Evolutionary conservation across 2,329 filamentous ascomycete species (phyloP).

Genomic region (Penicillium sp.): DNA sequence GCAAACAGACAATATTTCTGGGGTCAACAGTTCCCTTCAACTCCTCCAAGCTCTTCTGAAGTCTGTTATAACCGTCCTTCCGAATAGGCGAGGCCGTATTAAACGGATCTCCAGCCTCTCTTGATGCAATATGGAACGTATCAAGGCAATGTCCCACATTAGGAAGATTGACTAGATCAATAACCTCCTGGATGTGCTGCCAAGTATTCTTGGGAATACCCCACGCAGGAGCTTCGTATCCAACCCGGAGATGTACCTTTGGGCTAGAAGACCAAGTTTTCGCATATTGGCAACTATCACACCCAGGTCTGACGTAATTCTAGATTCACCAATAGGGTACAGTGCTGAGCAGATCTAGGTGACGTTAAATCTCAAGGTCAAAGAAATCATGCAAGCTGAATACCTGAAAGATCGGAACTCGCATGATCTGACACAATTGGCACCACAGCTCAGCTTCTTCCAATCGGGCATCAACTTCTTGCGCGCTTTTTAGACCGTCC

Average conservation of each 20-base stretch:
- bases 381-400: not conserved
- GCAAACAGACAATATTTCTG: constrained; percentile 15
- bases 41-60: constrained; percentile 15
- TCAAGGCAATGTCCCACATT: constrained; percentile 76
- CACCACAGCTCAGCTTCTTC: constrained; percentile 17
- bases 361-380: not conserved
- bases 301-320: constrained; percentile 3
- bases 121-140: constrained; percentile 65
- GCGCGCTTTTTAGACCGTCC: constrained; percentile 6
- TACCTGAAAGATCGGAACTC: constrained; percentile 15
- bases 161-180: constrained; percentile 60
- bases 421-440: constrained; percentile 14
- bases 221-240: constrained; percentile 70
- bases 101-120: constrained; percentile 20
- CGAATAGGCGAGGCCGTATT: constrained; percentile 9
- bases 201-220: constrained; percentile 67
- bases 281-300: constrained; percentile 7
- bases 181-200: constrained; percentile 69
- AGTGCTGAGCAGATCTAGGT: constrained; percentile 7
- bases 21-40: constrained; percentile 13
- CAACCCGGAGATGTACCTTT: constrained; percentile 40
- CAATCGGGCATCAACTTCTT: constrained; percentile 6
- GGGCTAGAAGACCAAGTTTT: constrained; percentile 8
- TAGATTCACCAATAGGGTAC: constrained; percentile 1
- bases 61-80: constrained; percentile 1